Percentiles rank a stretch among this genome's conserved stretches.
Conservation (phyloP, 1,284 basidiomycete genomes). For the Coniferiporia sulphurascens region DNA sequence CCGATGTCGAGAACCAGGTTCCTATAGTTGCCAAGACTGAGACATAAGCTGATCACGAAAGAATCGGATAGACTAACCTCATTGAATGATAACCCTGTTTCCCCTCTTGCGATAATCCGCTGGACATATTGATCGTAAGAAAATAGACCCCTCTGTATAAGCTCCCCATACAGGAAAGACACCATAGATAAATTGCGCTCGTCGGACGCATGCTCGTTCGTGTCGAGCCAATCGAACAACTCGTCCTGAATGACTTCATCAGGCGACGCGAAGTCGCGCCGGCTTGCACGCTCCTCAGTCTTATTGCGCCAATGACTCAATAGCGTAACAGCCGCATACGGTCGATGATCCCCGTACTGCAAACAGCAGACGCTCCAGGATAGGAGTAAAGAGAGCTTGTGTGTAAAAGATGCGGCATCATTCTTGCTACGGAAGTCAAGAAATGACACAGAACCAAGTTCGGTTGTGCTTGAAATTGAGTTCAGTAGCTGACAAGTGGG, state of each 20-base stretch:
- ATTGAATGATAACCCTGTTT: constrained; percentile 50
- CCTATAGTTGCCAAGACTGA: constrained; percentile 21
- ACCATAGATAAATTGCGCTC: constrained; percentile 55
- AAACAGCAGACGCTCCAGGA: constrained; percentile 84
- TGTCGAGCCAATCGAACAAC: constrained; percentile 84
- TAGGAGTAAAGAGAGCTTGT: constrained; percentile 76
- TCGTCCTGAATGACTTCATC: constrained; percentile 62
- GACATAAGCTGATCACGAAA: neutral
- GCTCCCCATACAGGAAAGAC: constrained; percentile 73
- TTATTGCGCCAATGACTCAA: constrained; percentile 67
- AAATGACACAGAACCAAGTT: constrained; percentile 58
- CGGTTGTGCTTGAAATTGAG: constrained; percentile 68
- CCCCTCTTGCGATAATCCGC: constrained; percentile 78
- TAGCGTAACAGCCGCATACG: constrained; percentile 75
- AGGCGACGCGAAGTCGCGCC: constrained; percentile 51
- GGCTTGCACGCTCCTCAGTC: constrained; percentile 53
- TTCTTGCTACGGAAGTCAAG: constrained; percentile 42
- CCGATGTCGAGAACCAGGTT: constrained; percentile 53
- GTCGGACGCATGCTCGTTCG: constrained; percentile 56
- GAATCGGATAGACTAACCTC: constrained; percentile 36
- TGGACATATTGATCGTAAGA: constrained; percentile 84
- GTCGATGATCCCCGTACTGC: constrained; percentile 82
- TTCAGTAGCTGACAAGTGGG: constrained; percentile 61
- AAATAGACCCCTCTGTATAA: constrained; percentile 73
- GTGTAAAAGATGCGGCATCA: constrained; percentile 47